Percentiles rank a stretch among this genome's conserved stretches.
phyloP scores from a whole-genome alignment of 2,329 filamentous ascomycete genomes.

The Stemphylium vesicarium region DNA sequence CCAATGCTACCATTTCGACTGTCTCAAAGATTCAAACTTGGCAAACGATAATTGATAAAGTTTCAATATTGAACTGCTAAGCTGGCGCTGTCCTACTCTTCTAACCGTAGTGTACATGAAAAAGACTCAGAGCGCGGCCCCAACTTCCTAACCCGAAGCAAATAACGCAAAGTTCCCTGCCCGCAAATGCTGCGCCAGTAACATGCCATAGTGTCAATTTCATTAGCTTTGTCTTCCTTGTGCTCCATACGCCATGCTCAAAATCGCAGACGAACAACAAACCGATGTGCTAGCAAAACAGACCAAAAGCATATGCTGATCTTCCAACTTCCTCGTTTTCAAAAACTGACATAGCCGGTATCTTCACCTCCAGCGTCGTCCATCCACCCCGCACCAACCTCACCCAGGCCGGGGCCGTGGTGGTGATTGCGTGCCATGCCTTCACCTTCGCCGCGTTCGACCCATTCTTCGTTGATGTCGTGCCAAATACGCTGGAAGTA shows the following conservation, averaged over 20 bases:
- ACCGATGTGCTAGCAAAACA: neutral
- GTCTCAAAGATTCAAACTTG: too few species aligned
- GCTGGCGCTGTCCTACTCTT: neutral
- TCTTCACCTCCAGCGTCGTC: conserved; percentile 44
- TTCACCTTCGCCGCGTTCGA: conserved; percentile 52
- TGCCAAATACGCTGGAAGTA: conserved; percentile 89
- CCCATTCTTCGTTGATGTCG: conserved; percentile 66
- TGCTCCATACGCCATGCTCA: conserved; percentile 16
- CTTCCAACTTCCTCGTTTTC: neutral
- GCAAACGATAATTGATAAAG: neutral
- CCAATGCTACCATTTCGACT: too few species aligned
- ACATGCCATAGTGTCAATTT: conserved; percentile 14
- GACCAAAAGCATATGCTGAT: neutral
- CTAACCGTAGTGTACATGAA: conserved; percentile 1
- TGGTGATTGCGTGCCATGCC: conserved; percentile 44
- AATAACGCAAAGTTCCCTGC: conserved; percentile 1
- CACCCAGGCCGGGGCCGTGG: conserved; percentile 43
- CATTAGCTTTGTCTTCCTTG: conserved; percentile 15
- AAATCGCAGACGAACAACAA: neutral
- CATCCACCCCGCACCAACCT: conserved; percentile 43
- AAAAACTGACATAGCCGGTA: conserved; percentile 48
- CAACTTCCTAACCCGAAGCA: neutral
- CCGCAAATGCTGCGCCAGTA: conserved; percentile 10
- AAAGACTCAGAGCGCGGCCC: neutral
- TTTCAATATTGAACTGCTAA: neutral